These are phyloP conservation scores for Nakazawaea peltata DNA, from an alignment of 805 yeast species.

Conservation along the genomic window DNA sequence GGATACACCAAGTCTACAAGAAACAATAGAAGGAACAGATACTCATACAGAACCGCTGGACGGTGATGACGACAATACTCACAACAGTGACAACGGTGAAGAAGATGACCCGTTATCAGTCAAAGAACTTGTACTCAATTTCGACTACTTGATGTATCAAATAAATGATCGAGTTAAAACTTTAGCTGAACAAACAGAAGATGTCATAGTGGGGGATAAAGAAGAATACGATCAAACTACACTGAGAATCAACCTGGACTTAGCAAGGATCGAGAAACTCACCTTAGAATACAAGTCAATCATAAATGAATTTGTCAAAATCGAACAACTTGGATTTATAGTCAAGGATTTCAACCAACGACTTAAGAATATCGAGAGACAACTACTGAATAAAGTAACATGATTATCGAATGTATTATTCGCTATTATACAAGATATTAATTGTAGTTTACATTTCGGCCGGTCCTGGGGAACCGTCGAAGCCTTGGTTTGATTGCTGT, in stretches of 20 bases:
- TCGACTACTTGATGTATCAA: constrained; percentile 57
- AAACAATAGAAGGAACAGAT: too few relatives aligned
- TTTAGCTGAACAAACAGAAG: constrained; percentile 21
- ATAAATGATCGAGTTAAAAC: constrained; percentile 47
- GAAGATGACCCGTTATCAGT: constrained; percentile 58
- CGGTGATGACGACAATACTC: too few relatives aligned
- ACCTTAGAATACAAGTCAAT: constrained; percentile 18
- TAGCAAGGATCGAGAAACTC: constrained; percentile 14
- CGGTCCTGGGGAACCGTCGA: too few relatives aligned
- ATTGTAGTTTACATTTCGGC: too few relatives aligned
- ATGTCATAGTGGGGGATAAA: constrained; percentile 18
- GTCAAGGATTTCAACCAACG: constrained; percentile 22
- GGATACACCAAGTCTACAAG: too few relatives aligned
- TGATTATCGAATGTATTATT: too few relatives aligned
- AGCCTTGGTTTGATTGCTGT: constrained; percentile 17
- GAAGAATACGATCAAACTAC: constrained; percentile 17
- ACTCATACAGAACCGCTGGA: too few relatives aligned
- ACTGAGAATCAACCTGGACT: constrained; percentile 13
- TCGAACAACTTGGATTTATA: constrained; percentile 23
- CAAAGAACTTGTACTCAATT: constrained; percentile 49
- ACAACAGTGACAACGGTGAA: constrained; percentile 12
- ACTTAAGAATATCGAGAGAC: constrained; percentile 15
- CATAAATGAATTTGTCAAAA: constrained; percentile 22
- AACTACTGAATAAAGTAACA: too few relatives aligned
- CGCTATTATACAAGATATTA: too few relatives aligned